phyloP scores from a whole-genome alignment of 306 rosid genomes.

The Acacia acuminata region DNA sequence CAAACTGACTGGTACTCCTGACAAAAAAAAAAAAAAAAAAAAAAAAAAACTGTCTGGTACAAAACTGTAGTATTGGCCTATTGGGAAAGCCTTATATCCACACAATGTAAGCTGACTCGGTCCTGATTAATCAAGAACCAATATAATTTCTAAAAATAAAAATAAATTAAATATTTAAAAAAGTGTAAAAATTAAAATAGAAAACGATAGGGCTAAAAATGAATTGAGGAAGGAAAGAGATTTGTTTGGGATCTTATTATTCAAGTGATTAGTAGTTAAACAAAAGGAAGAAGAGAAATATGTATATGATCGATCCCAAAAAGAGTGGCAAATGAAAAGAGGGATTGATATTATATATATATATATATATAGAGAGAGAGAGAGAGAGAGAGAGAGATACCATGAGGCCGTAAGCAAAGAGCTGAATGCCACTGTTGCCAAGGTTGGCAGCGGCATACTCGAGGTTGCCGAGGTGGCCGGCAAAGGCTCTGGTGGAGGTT shows the following conservation, averaged over 20 bases:
- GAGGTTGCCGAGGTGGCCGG: constrained; percentile 84
- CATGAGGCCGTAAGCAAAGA: constrained; percentile 81
- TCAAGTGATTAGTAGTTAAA: not conserved
- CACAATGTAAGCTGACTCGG: not conserved
- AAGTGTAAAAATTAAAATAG: not conserved
- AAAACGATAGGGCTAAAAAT: not conserved
- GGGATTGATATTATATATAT: not conserved
- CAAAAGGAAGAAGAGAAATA: not conserved
- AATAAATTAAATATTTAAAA: no score
- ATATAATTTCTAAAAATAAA: not conserved
- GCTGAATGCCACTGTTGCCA: constrained; percentile 76
- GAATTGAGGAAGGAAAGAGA: not conserved
- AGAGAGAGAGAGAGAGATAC: no score
- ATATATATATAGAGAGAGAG: no score
- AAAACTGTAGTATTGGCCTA: no score
- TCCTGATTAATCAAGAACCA: not conserved
- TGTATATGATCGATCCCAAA: not conserved
- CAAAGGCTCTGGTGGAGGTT: constrained; percentile 53
- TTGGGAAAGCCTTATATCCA: not conserved
- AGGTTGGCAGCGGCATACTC: constrained; percentile 79
- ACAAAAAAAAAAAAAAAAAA: no score
- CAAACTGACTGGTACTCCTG: no score
- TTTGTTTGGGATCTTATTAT: not conserved
- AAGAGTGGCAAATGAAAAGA: not conserved
- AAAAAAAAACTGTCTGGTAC: no score